These are phyloP conservation scores for Solanum chaucha DNA, from an alignment of 257 asterid species.

Conservation along the genomic window DNA sequence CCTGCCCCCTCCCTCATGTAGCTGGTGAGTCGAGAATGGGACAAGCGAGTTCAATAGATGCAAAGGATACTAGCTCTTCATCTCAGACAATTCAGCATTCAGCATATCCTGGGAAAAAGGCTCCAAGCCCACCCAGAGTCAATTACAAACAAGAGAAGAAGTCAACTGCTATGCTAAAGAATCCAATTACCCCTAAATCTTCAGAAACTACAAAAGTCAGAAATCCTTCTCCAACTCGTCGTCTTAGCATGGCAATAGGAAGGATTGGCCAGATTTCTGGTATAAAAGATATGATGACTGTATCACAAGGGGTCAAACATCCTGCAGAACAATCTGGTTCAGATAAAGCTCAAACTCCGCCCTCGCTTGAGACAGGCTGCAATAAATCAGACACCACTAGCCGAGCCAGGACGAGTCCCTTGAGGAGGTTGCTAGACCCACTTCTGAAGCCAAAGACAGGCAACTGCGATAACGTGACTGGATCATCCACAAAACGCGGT, in stretches of 20 bases:
- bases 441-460: conserved; percentile 48
- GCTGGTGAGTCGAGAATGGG: conserved; percentile 2
- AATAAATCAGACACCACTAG: conserved; percentile 30
- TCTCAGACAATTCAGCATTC: conserved; percentile 10
- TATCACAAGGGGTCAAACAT: conserved; percentile 6
- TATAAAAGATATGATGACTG: conserved; percentile 17
- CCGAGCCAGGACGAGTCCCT: conserved; percentile 59
- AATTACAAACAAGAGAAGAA: conserved; percentile 21
- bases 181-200: conserved; percentile 3
- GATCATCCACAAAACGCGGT: conserved; percentile 15
- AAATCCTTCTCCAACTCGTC: conserved; percentile 50
- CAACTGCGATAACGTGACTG: conserved; percentile 17
- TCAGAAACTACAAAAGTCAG: conserved; percentile 28
- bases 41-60: conserved; percentile 4
- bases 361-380: conserved; percentile 11
- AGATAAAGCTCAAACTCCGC: conserved; percentile 11
- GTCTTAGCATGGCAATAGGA: conserved; percentile 33
- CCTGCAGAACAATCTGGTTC: conserved; percentile 5
- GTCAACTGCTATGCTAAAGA: conserved; percentile 9
- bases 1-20: conserved; percentile 10
- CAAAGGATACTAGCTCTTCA: conserved; percentile 1
- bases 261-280: conserved; percentile 33
- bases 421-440: conserved; percentile 74
- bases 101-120: conserved; percentile 4
- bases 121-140: conserved; percentile 20